Conservation (phyloP, 192 early-diverging fungal species). For the Entomortierella beljakovae region DNA sequence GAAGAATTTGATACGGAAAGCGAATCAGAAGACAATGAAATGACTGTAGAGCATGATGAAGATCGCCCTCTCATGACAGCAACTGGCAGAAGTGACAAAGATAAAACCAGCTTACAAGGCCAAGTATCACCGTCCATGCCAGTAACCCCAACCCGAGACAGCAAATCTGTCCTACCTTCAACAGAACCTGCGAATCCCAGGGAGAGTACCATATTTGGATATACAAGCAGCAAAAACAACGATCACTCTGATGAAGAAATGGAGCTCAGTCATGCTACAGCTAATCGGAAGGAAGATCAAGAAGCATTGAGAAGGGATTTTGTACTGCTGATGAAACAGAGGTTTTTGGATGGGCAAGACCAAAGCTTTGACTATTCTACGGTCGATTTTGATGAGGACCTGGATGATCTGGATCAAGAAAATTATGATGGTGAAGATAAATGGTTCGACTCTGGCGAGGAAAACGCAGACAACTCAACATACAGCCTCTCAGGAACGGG, state of each 20-base stretch:
- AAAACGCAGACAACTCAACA: not conserved
- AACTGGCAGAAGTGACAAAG: constrained; percentile 7
- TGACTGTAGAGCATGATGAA: constrained; percentile 9
- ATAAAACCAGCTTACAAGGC: constrained; percentile 8
- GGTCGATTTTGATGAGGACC: constrained; percentile 43
- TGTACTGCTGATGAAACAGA: constrained; percentile 52
- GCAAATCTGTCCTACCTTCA: constrained; percentile 27
- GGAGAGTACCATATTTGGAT: constrained; percentile 30
- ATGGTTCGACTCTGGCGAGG: constrained; percentile 44
- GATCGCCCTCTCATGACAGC: constrained; percentile 12
- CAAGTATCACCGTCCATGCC: constrained; percentile 36
- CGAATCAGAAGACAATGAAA: constrained; percentile 17
- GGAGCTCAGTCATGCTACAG: constrained; percentile 18
- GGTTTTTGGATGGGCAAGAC: constrained; percentile 49
- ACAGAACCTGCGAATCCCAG: constrained; percentile 28
- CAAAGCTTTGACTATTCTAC: constrained; percentile 38
- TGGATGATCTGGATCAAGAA: constrained; percentile 52
- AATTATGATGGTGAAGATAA: constrained; percentile 40
- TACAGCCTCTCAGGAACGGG: not conserved
- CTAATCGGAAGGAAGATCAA: constrained; percentile 38
- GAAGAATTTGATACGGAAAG: constrained; percentile 55
- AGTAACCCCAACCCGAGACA: constrained; percentile 8
- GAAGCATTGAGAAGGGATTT: constrained; percentile 31
- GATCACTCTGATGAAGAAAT: constrained; percentile 16
- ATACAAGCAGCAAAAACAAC: constrained; percentile 19